Conservation (phyloP, 2,329 filamentous ascomycete species). For the Hypoxylon sp. region DNA sequence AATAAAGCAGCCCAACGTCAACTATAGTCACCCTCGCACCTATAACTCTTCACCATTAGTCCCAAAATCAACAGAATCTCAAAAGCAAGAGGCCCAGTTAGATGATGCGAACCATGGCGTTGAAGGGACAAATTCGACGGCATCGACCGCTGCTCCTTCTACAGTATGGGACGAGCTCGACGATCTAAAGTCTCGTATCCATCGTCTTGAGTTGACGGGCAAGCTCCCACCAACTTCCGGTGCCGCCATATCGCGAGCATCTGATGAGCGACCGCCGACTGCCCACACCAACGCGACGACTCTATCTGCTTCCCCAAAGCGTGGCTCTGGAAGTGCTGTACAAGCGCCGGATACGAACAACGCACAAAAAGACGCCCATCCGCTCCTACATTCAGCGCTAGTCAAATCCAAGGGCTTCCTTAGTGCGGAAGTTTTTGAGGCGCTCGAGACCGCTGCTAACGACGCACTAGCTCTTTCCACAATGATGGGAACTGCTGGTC, state of each 20-base stretch:
- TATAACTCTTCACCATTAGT: conserved; percentile 73
- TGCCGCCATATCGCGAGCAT: conserved; percentile 79
- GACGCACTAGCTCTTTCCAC: conserved; percentile 85
- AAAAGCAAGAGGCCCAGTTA: conserved; percentile 53
- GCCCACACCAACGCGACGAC: conserved; percentile 89
- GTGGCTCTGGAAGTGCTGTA: conserved; percentile 65
- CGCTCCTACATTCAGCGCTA: conserved; percentile 83
- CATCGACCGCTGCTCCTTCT: conserved; percentile 88
- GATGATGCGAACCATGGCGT: conserved; percentile 59
- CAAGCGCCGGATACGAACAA: conserved; percentile 61
- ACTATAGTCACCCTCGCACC: conserved; percentile 57
- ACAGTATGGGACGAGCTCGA: conserved; percentile 99
- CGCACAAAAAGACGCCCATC: conserved; percentile 73
- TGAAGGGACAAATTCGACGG: conserved; percentile 85
- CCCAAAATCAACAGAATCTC: conserved; percentile 57
- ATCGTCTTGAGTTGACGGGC: conserved; percentile 88
- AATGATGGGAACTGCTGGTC: conserved; percentile 79
- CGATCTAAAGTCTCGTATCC: conserved; percentile 92
- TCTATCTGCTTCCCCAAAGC: conserved; percentile 88
- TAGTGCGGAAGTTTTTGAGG: conserved; percentile 77
- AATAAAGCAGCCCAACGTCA: conserved; percentile 57
- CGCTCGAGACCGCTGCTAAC: conserved; percentile 82
- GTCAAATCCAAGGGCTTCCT: conserved; percentile 80
- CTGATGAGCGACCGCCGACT: conserved; percentile 86
- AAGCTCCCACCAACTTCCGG: conserved; percentile 87